Evolutionary conservation across 2,329 filamentous ascomycete species (phyloP).

Genomic region (Alternaria novae-zelandiae): DNA sequence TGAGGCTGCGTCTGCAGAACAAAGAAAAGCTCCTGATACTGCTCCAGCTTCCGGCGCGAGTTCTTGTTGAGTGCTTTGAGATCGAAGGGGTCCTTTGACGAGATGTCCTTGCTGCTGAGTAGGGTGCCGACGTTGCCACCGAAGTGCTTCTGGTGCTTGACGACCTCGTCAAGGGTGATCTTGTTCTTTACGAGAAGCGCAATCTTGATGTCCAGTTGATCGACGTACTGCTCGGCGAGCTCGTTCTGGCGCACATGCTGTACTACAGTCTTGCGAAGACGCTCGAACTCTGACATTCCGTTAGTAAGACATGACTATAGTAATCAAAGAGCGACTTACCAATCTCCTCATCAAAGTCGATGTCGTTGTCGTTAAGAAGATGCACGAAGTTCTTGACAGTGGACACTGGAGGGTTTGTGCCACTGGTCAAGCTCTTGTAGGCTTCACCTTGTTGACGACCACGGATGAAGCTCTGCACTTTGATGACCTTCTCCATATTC

Average conservation of each 20-base stretch:
- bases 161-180: slow-evolving; percentile 96
- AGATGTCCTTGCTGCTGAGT: slow-evolving; percentile 85
- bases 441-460: slow-evolving; percentile 96
- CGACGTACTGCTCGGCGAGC: slow-evolving; percentile 95
- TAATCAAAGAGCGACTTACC: slow-evolving; percentile 38
- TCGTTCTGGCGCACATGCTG: slow-evolving; percentile 98
- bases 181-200: slow-evolving; percentile 98
- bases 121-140: slow-evolving; percentile 86
- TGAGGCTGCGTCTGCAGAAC: slow-evolving; percentile 94
- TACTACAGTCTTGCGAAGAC: slow-evolving; percentile 92
- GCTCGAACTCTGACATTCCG: slow-evolving; percentile 74
- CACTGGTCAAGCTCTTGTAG: slow-evolving; percentile 94
- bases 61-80: slow-evolving; percentile 97
- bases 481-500: slow-evolving; percentile 99
- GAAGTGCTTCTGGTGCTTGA: slow-evolving; percentile 95
- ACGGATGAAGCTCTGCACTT: slow-evolving; percentile 95
- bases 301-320: slow-evolving; percentile 19
- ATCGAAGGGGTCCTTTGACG: slow-evolving; percentile 90
- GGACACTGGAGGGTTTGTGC: slow-evolving; percentile 94
- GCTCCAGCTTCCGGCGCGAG: slow-evolving; percentile 91
- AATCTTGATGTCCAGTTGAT: slow-evolving; percentile 98
- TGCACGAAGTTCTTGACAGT: slow-evolving; percentile 99
- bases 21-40: slow-evolving; percentile 98
- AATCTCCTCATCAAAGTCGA: slow-evolving; percentile 98
- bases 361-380: slow-evolving; percentile 95